A percentile compares a stretch with the other conserved stretches of the same genome.
phyloP scores from a whole-genome alignment of 2,329 filamentous ascomycete species.

The Rachicladosporium sp. region DNA sequence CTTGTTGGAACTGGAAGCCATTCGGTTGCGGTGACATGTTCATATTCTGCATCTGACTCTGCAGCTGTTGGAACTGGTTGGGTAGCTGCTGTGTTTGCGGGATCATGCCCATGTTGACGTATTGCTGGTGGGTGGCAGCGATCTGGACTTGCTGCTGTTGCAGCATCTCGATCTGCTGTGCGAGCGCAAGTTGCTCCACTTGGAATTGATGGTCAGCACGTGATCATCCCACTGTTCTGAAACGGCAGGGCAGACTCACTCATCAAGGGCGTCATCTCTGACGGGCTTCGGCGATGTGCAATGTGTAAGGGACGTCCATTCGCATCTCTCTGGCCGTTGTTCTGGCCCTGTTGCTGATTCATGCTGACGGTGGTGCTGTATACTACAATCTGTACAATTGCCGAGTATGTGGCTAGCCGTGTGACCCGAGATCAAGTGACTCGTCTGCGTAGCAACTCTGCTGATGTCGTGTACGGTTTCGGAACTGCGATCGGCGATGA shows the following conservation, averaged over 20 bases:
- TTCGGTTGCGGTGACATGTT: conserved; percentile 49
- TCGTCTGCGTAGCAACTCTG: too few species aligned
- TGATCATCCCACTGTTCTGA: neutral
- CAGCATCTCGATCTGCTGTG: conserved; percentile 93
- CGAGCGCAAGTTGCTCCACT: conserved; percentile 97
- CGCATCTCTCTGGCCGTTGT: conserved; percentile 37
- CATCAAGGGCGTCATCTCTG: conserved; percentile 93
- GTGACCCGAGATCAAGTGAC: too few species aligned
- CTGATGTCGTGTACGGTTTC: too few species aligned
- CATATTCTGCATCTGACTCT: conserved; percentile 66
- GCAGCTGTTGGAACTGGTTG: conserved; percentile 65
- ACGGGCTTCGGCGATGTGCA: conserved; percentile 66
- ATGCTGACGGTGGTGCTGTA: conserved; percentile 15
- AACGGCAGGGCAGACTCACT: conserved; percentile 51
- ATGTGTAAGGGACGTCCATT: conserved; percentile 83
- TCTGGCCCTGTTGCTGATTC: conserved; percentile 40
- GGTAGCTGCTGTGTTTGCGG: conserved; percentile 70
- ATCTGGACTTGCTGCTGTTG: conserved; percentile 98
- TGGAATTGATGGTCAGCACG: conserved; percentile 20
- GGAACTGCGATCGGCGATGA: too few species aligned
- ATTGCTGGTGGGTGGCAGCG: conserved; percentile 90
- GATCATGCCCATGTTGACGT: conserved; percentile 94
- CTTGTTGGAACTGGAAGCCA: conserved; percentile 81
- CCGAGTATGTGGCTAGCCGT: too few species aligned
- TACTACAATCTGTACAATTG: too few species aligned